phyloP scores from a whole-genome alignment of 2,329 filamentous ascomycete species.

The Cytospora schulzeri region DNA sequence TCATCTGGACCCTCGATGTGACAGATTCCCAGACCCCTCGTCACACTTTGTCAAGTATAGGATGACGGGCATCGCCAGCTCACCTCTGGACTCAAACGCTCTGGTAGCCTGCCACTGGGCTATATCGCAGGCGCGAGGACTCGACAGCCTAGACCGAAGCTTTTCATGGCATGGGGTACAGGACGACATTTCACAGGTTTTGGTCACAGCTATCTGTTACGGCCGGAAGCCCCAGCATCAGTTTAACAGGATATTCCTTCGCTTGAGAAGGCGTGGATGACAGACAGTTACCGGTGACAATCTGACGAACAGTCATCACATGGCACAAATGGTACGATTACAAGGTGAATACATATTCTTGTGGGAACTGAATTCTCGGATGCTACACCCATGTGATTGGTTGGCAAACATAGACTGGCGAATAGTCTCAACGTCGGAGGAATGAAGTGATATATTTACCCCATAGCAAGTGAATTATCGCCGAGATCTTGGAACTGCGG shows the following conservation, averaged over 20 bases:
- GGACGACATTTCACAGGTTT: constrained; percentile 1
- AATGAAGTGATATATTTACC: neutral
- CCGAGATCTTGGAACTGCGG: neutral
- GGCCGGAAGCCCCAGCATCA: neutral
- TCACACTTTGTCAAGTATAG: neutral
- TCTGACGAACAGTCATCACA: neutral
- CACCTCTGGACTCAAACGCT: neutral
- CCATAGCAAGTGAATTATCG: neutral
- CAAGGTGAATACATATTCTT: neutral
- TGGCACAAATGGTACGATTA: neutral
- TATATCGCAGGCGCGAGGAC: neutral
- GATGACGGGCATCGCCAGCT: neutral
- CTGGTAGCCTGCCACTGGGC: neutral
- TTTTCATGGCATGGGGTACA: neutral
- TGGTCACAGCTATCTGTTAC: neutral
- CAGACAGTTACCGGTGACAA: neutral
- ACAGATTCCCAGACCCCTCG: neutral
- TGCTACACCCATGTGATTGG: neutral
- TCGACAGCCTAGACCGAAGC: neutral
- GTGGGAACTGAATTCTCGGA: neutral
- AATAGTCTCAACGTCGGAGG: neutral
- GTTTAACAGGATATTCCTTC: neutral
- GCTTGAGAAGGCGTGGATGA: neutral
- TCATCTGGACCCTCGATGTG: neutral
- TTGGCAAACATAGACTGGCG: neutral